Evolutionary conservation across 495 filamentous ascomycete genomes (phyloP).

Genomic region (Apiosordaria backusii): DNA sequence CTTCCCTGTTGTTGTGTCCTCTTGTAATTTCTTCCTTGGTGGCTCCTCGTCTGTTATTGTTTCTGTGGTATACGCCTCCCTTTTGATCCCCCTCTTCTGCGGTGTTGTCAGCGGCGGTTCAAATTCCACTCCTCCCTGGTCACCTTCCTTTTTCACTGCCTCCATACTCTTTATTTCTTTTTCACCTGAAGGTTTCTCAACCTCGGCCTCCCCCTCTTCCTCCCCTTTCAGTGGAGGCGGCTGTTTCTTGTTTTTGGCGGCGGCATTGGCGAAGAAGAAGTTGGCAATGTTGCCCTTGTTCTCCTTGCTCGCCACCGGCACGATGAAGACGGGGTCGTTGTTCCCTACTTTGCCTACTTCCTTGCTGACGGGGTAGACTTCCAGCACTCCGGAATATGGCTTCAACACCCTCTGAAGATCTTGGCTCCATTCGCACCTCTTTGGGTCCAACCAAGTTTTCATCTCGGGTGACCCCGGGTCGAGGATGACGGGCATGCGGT

Average conservation of each 20-base stretch:
- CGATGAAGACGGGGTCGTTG: slow-evolving; percentile 74
- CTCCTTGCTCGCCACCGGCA: slow-evolving; percentile 75
- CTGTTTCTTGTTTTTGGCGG: slow-evolving; percentile 1
- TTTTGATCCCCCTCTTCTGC: slow-evolving; percentile 47
- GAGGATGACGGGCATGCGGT: slow-evolving; percentile 92
- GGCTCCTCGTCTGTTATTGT: neutral
- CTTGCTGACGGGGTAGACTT: slow-evolving; percentile 78
- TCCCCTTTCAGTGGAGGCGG: slow-evolving; percentile 34
- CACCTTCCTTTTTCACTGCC: slow-evolving; percentile 27
- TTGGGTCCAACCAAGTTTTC: slow-evolving; percentile 75
- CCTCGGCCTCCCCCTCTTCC: slow-evolving; percentile 26
- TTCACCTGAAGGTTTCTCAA: slow-evolving; percentile 17
- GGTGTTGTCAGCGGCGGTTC: slow-evolving; percentile 11
- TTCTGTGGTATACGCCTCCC: slow-evolving; percentile 41
- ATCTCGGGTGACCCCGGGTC: slow-evolving; percentile 71
- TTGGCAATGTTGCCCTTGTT: slow-evolving; percentile 92
- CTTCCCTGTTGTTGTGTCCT: slow-evolving; percentile 24
- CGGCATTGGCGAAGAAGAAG: slow-evolving; percentile 65
- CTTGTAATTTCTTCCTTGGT: neutral
- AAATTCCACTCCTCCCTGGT: slow-evolving; percentile 13
- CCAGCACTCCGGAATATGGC: slow-evolving; percentile 76
- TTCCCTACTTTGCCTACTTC: slow-evolving; percentile 97
- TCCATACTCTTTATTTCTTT: slow-evolving; percentile 29
- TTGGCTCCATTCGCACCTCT: slow-evolving; percentile 64
- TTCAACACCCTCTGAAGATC: slow-evolving; percentile 73